A percentile compares a stretch with the other conserved stretches of the same genome.
Evolutionary conservation across 2,329 filamentous ascomycete species (phyloP).

Genomic region (Ciborinia camelliae): DNA sequence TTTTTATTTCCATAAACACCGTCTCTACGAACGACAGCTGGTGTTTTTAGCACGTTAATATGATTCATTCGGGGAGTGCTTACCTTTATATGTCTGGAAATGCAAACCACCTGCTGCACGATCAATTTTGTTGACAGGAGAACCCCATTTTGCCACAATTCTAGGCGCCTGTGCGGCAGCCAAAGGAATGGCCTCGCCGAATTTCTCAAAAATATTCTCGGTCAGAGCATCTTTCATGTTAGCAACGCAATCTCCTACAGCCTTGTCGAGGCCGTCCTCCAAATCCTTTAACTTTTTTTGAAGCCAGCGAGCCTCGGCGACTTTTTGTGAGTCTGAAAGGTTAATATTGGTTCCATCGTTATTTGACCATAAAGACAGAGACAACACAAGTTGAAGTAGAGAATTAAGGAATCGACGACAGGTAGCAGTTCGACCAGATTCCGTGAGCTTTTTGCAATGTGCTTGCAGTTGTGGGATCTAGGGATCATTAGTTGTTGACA

Average conservation of each 20-base stretch:
- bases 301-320: slow-evolving; percentile 41
- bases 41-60: not conserved
- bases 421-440: slow-evolving; percentile 44
- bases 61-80: not conserved
- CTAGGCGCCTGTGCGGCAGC: slow-evolving; percentile 40
- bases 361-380: slow-evolving; percentile 49
- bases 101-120: slow-evolving; percentile 45
- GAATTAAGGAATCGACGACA: slow-evolving; percentile 51
- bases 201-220: slow-evolving; percentile 47
- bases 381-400: slow-evolving; percentile 50
- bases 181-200: slow-evolving; percentile 40
- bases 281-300: slow-evolving; percentile 41
- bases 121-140: slow-evolving; percentile 37
- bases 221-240: slow-evolving; percentile 42
- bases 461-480: slow-evolving; percentile 32
- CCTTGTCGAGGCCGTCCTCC: slow-evolving; percentile 42
- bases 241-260: slow-evolving; percentile 40
- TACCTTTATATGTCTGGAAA: slow-evolving; percentile 51
- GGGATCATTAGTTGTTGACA: not conserved
- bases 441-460: slow-evolving; percentile 58
- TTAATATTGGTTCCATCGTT: slow-evolving; percentile 43
- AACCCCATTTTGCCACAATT: slow-evolving; percentile 43
- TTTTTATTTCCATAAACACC: slow-evolving; percentile 46
- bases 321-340: slow-evolving; percentile 42
- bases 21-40: slow-evolving; percentile 49